phyloP scores from a whole-genome alignment of 202 grass and related monocot species.

The Musa balbisiana region DNA sequence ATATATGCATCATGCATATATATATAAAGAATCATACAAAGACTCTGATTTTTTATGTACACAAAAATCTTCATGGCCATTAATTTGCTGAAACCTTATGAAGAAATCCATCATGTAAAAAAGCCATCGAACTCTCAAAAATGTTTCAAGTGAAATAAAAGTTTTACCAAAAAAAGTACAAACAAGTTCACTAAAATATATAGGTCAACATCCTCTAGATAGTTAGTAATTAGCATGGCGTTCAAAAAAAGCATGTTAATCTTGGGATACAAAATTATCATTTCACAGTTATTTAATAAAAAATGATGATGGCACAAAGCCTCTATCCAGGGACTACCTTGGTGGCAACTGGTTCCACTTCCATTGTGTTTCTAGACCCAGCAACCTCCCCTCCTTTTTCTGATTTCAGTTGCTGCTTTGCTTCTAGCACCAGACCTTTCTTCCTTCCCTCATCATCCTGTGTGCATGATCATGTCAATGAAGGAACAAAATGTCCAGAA shows the following conservation, averaged over 20 bases:
- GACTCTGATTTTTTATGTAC: too few relatives aligned
- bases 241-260: background rate
- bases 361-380: constrained; percentile 13
- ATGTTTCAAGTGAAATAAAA: background rate
- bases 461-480: background rate
- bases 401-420: constrained; percentile 33
- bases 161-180: background rate
- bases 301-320: too few relatives aligned
- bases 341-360: constrained; percentile 9
- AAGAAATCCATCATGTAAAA: background rate
- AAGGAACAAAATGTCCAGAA: background rate
- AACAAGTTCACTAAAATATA: background rate
- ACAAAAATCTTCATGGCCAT: too few relatives aligned
- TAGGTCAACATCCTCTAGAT: too few relatives aligned
- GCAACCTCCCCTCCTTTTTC: constrained; percentile 11
- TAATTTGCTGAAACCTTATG: background rate
- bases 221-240: too few relatives aligned
- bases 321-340: constrained; percentile 25
- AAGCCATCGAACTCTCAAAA: background rate
- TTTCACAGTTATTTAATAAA: background rate
- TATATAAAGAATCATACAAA: too few relatives aligned
- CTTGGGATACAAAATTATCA: background rate
- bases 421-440: constrained; percentile 30
- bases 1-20: too few relatives aligned
- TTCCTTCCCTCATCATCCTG: constrained; percentile 40